Base-by-base conservation (phyloP, 306 rosid species). In the Malus asiatica region DNA sequence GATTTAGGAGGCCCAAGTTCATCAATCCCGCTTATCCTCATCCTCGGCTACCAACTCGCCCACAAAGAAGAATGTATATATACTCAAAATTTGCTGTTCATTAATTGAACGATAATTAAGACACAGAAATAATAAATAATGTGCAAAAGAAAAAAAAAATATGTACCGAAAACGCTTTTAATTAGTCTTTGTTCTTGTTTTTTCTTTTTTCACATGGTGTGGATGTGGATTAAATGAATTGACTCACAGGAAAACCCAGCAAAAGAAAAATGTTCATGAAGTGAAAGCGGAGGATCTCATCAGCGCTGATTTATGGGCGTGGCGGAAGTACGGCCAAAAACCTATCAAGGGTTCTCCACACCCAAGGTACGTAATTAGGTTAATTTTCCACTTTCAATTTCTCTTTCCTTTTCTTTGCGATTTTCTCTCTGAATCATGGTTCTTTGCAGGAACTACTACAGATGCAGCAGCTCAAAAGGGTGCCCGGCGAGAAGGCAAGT, bases 301-400 rank as follows among this genome's bases (percentile, higher is more conserved):
- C 65, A 82, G 88, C 3, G 19, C 89, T 3, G 98, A 93, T 84
- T 48, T 83, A 51, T 91, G 98, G 98, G 91, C 96, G 16, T 93
- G 98, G 97, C 83, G 97, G 27, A 91, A 91, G 67, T 91, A 91
- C 74, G 97, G 95, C 32, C 93, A 86, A 70, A 91, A 91, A 80
- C 91, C 91, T 52, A 89, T 92, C 73, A 92, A 92, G 63, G 97
- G 97, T 11, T 88, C 97, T 76, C 91, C 97, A 32, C 79, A 88
- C 76, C 95, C 97, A 53, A 89, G 98, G 98, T 90, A n/a, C 6
- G 20, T 16, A 10, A 68, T 38, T 57, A 57, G 13, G 11, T 13
- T 18, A 14, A 0, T n/a, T 48, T 68, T 6, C 66, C 33, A 16
- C 23, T 0, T 29, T 16, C 55, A 22, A 55, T 66, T 71, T 25